A percentile compares a stretch with the other conserved stretches of the same genome.
Evolutionary conservation across 345 rosid genomes (phyloP).

Genomic region (Capsella bursapastoris): DNA sequence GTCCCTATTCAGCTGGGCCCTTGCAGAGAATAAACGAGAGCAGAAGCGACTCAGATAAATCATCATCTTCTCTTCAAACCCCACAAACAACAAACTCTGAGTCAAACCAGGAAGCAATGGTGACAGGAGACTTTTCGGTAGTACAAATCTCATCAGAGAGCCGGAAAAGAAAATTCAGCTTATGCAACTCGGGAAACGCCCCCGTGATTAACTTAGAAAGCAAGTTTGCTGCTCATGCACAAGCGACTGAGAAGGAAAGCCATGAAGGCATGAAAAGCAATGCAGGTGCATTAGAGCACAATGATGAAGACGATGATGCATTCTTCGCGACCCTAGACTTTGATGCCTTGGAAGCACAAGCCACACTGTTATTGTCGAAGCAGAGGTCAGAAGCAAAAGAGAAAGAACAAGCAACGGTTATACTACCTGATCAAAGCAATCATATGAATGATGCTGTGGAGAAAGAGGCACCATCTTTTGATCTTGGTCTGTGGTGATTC

Average conservation of each 20-base stretch:
- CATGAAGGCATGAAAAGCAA: constrained; percentile 38
- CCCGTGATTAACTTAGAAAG: constrained; percentile 64
- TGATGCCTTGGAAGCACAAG: constrained; percentile 88
- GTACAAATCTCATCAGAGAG: constrained; percentile 48
- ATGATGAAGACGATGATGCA: constrained; percentile 50
- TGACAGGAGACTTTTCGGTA: constrained; percentile 17
- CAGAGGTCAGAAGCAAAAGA: constrained; percentile 45
- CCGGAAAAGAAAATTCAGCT: constrained; percentile 61
- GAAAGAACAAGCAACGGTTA: constrained; percentile 43
- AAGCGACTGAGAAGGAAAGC: constrained; percentile 35
- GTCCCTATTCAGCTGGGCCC: constrained; percentile 49
- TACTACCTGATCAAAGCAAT: constrained; percentile 13
- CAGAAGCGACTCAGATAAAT: constrained; percentile 52
- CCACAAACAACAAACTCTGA: constrained; percentile 48
- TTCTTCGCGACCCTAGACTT: constrained; percentile 78
- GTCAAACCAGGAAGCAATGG: constrained; percentile 42
- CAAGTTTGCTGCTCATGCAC: constrained; percentile 48
- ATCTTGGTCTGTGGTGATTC: constrained; percentile 74
- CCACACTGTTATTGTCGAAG: constrained; percentile 58
- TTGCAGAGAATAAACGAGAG: constrained; percentile 45
- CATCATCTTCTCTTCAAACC: constrained; percentile 46
- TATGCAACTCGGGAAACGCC: constrained; percentile 48
- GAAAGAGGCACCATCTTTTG: constrained; percentile 71
- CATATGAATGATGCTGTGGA: constrained; percentile 38
- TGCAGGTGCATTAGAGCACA: constrained; percentile 37